Percentiles rank a stretch among this genome's conserved stretches.
Evolutionary conservation across 257 asterid genomes (phyloP).

Genomic region (Solanum medicagineum): DNA sequence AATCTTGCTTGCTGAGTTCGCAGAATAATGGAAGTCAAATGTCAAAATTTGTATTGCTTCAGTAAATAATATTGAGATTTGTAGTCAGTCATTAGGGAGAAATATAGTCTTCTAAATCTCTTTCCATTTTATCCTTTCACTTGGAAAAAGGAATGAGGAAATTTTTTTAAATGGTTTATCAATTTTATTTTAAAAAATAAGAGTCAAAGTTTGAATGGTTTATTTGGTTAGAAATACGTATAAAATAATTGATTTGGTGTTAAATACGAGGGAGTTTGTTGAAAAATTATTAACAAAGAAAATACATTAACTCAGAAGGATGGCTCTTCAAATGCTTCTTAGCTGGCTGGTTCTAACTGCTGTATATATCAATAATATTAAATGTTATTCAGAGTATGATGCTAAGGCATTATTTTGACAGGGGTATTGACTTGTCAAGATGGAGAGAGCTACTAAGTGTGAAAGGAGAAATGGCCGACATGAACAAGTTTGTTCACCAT

Average conservation of each 20-base stretch:
- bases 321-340: not conserved
- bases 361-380: not conserved
- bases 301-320: not conserved
- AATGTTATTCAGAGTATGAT: not conserved
- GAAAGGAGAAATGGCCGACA: constrained; percentile 66
- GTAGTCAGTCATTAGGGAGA: not conserved
- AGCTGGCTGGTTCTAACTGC: not conserved
- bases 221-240: not conserved
- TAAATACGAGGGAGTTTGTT: not conserved
- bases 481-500: constrained; percentile 77
- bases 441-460: constrained; percentile 70
- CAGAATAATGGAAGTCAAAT: not conserved
- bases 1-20: not conserved
- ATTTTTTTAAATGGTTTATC: not conserved
- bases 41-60: not conserved
- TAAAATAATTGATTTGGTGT: not conserved
- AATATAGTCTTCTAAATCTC: not conserved
- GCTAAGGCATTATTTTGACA: constrained; percentile 5
- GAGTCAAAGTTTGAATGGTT: not conserved
- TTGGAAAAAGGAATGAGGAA: not conserved
- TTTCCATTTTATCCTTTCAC: not conserved
- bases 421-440: constrained; percentile 79
- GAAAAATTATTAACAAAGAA: not conserved
- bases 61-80: not conserved
- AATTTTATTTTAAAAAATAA: not conserved